Evolutionary conservation across 805 yeast species (phyloP), one percentile per base, ranked within the genome.

Genomic region (Candida sakaeoensis): DNA sequence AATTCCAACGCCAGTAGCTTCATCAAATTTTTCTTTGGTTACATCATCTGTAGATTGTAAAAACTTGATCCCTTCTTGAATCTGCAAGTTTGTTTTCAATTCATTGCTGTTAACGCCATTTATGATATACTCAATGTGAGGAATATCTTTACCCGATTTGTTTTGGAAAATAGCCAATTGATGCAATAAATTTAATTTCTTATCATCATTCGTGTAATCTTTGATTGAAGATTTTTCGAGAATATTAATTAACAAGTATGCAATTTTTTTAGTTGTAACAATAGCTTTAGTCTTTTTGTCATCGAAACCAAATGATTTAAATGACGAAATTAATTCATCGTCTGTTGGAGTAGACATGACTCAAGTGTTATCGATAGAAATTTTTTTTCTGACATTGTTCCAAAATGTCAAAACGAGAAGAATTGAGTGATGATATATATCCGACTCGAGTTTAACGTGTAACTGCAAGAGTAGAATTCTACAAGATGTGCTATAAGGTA

Each of bases 231-330:
- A 32, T 8, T 36, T 44, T 7, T 34, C 24, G 5, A 42, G 47
- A 6, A 39, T 39, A 17, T 48, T 35, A 22, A 70, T 72, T 38
- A 93, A 72, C 1, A 95, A 77, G 29, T 69, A 68, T 13, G 91
- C 76, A 29, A 90, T 95, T 61, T 90, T 90, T 58, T 81, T 80
- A 68, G 93, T 91, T 61, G 88, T 91, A 41, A 79, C 61, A 42
- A 89, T 82, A 56, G 93, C 98, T 36, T 79, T 77, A 44, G 85
- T 72, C 59, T 86, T 87, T 50, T 79, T 70, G 13, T 83, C 91
- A 50, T 75, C 79, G 49, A 85, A 78, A 10, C 95, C 95, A 42
- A 82, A 57, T 37, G 60, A 53, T 41, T 62, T 52, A 42, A 77
- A 76, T 24, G 61, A 58, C 16, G 49, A 46, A 6, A 53, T 47